phyloP scores from a whole-genome alignment of 495 filamentous ascomycete genomes.

The Penicillium macrosclerotiorum region DNA sequence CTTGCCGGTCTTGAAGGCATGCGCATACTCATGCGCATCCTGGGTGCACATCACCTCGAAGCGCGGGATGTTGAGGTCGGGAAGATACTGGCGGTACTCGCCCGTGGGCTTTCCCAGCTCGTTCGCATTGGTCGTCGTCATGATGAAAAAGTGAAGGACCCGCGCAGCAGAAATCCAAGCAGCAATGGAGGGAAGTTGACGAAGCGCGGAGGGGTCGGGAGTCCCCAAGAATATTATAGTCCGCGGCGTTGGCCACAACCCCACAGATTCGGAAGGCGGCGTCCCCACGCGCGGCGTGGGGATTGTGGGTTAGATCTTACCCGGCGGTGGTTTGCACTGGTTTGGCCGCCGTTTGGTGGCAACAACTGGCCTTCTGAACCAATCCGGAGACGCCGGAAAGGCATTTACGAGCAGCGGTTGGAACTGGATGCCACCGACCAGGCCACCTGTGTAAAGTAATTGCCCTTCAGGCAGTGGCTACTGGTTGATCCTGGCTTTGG shows the following conservation, averaged over 20 bases:
- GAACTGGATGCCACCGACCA: too few species aligned
- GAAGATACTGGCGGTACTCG: conserved; percentile 58
- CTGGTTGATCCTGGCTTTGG: too few species aligned
- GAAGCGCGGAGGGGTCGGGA: background rate
- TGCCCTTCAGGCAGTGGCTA: too few species aligned
- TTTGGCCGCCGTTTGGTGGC: too few species aligned
- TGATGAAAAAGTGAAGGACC: too few species aligned
- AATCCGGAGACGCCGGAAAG: conserved; percentile 17
- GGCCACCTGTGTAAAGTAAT: background rate
- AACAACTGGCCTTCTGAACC: conserved; percentile 1
- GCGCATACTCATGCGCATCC: conserved; percentile 62
- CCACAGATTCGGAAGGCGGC: conserved; percentile 15
- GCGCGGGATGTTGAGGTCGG: conserved; percentile 56
- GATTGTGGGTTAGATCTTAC: conserved; percentile 26
- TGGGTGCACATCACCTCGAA: conserved; percentile 63
- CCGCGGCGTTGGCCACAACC: conserved; percentile 5
- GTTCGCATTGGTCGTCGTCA: conserved; percentile 2
- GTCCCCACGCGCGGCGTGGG: conserved; percentile 28
- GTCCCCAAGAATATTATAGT: conserved; percentile 12
- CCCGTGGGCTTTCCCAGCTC: conserved; percentile 30
- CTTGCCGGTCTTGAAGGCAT: conserved; percentile 56
- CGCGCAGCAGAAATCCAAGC: background rate
- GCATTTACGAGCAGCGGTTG: conserved; percentile 15
- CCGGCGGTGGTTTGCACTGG: too few species aligned
- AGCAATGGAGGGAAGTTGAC: background rate